These are phyloP conservation scores for Nakazawaea ambrosiae DNA, from an alignment of 805 yeast genomes.

Conservation along the genomic window DNA sequence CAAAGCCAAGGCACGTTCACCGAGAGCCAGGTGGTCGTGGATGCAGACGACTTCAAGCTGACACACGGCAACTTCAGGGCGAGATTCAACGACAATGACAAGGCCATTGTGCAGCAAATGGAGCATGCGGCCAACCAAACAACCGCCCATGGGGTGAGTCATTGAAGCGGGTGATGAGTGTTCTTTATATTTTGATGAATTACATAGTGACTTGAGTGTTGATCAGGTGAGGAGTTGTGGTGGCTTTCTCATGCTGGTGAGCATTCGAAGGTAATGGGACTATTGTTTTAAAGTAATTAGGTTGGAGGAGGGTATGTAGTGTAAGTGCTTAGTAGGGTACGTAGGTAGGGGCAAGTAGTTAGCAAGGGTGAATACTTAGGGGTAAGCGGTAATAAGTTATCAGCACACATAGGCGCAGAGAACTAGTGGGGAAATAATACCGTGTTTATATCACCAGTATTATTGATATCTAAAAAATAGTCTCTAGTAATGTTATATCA, in stretches of 20 bases:
- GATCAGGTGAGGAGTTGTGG: constrained; percentile 5
- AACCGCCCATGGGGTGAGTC: neutral
- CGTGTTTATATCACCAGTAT: too few species aligned
- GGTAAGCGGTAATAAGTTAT: too few species aligned
- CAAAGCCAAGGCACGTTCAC: neutral
- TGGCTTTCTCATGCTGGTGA: constrained; percentile 1
- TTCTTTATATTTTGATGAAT: neutral
- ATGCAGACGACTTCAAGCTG: constrained; percentile 11
- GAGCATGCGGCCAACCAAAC: constrained; percentile 6
- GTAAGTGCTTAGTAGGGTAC: too few species aligned
- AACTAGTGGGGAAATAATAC: too few species aligned
- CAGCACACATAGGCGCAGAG: too few species aligned
- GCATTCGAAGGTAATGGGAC: too few species aligned
- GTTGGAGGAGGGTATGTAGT: too few species aligned
- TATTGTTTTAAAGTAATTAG: too few species aligned
- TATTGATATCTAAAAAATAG: too few species aligned
- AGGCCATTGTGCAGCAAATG: constrained; percentile 10
- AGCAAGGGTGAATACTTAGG: too few species aligned
- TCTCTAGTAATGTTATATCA: too few species aligned
- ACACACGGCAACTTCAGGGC: constrained; percentile 3
- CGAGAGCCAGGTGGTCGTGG: constrained; percentile 5
- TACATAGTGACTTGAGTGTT: neutral
- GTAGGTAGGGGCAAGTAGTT: too few species aligned
- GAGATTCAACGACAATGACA: constrained; percentile 1
- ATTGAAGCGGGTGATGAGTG: neutral